Base-by-base conservation (phyloP, 805 yeast genomes). In the Pichia gijzeniarum region DNA sequence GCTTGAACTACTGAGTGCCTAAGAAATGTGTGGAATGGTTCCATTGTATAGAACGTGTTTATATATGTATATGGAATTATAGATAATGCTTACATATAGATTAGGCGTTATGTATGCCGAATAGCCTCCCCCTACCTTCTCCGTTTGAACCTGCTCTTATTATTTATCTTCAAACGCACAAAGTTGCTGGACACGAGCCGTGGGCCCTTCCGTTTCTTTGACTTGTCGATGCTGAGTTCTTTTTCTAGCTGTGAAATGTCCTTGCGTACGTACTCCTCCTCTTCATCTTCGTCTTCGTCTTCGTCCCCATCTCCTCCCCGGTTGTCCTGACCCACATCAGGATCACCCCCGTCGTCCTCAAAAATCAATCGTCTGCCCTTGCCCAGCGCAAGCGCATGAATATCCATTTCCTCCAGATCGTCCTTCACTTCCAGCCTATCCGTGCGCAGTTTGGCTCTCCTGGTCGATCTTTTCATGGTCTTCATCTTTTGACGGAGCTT, bases 1-100 rank as follows among this genome's bases (percentile, higher is more conserved):
- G 97, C 70, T 93, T 56, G 95, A 88, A 64, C 65, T 93, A 54
- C 71, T 91, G 56, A 82, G 89, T 41, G 75, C 59, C 67, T 49
- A 74, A 66, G 10, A 53, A 10, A 13, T 28, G 31, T 31, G n/a
- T n/a, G n/a, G n/a, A n/a, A n/a, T n/a, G n/a, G n/a, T n/a, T n/a
- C n/a, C n/a, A n/a, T n/a, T n/a, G n/a, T n/a, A n/a, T n/a, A n/a
- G n/a, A n/a, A n/a, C n/a, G n/a, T n/a, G n/a, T n/a, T n/a, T n/a
- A n/a, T n/a, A n/a, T 25, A 35, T 38, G 17, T 32, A 45, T 36
- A 43, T 16, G 7, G 9, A 19, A 25, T 8, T 28, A 25, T 45
- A 34, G 19, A 38, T 25, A 22, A 22, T 10, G n/a, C n/a, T n/a
- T n/a, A n/a, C n/a, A n/a, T n/a, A n/a, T n/a, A n/a, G n/a, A n/a